These are phyloP conservation scores for Entophlyctis luteolus DNA, from an alignment of 192 early-diverging fungal genomes.

Conservation along the genomic window DNA sequence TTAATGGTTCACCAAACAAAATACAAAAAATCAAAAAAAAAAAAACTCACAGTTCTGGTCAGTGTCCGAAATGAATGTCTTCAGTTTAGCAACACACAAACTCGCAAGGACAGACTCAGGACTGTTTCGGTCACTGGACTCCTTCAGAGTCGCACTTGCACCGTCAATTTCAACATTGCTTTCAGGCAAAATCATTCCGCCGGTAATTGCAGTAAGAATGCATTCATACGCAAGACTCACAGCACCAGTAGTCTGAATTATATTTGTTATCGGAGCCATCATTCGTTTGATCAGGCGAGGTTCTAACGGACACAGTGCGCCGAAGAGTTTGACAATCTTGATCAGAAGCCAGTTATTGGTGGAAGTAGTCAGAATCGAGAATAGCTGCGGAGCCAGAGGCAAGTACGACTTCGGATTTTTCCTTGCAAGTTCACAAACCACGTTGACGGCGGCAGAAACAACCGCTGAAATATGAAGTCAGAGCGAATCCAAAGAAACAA, in stretches of 20 bases:
- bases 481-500: too few species aligned
- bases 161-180: constrained; percentile 39
- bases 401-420: constrained; percentile 91
- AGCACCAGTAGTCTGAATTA: constrained; percentile 84
- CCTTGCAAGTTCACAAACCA: constrained; percentile 92
- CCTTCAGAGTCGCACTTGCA: neutral
- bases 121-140: constrained; percentile 34
- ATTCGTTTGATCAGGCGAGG: constrained; percentile 90
- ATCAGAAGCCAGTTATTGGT: constrained; percentile 99
- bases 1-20: neutral
- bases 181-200: constrained; percentile 75
- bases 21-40: neutral
- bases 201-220: constrained; percentile 86
- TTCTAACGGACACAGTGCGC: constrained; percentile 84
- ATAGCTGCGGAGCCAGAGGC: constrained; percentile 90
- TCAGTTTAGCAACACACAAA: constrained; percentile 79
- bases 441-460: constrained; percentile 87
- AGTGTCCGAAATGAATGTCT: constrained; percentile 72
- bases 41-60: constrained; percentile 83
- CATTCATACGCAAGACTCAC: constrained; percentile 99
- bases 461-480: constrained; percentile 71
- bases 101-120: constrained; percentile 60
- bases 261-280: constrained; percentile 70
- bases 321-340: constrained; percentile 98
- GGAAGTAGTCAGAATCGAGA: constrained; percentile 81